Evolutionary conservation across 1,284 basidiomycete species (phyloP), one percentile per base, ranked within the genome.

Genomic region (Leccinum cinnamomeum): DNA sequence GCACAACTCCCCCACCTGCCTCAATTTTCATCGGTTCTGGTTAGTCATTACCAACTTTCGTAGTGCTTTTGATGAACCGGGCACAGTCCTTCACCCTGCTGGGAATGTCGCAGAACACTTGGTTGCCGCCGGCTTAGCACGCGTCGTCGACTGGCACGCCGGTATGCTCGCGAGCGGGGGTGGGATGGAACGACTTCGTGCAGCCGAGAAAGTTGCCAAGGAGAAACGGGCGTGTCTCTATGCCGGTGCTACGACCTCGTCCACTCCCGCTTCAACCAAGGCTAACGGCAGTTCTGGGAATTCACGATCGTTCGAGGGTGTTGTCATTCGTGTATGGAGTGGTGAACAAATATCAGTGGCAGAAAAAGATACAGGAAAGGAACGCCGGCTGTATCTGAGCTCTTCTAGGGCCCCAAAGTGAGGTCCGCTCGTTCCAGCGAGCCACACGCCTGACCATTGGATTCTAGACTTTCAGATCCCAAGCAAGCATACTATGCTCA

Each of bases 111-210:
- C 95, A 16, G 94, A 97, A 70, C 89, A 92, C 76, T 82, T 99
- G 54, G 87, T 95, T 18, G 85, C 84, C 3, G 87, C 87, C 53
- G 95, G 97, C 56, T 82, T 98, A 3, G 97, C 96, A 11, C 90
- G 94, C 63, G 86, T 97, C 58, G 91, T 98, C 63, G 96, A 97
- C 74, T 98, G 97, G 96, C 97, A 99, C 75, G 95, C 95, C 12
- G 97, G 96, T 37, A 92, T 98, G 84, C 86, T 99, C 48, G 86
- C 92, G 2, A 83, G 82, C 63, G 81, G 82, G 64, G 90, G 92
- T 35, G 88, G 87, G 14, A 94, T 97, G 86, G 93, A 96, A 72
- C 86, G 86, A 46, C 83, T 97, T 33, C 88, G 96, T 50, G 85
- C 88, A 3, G 92, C 94, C 1, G 97, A 98, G 77, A 90, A 86